These are phyloP conservation scores for Pleurotus giganteus DNA, from an alignment of 768 basidiomycete genomes.

Conservation along the genomic window DNA sequence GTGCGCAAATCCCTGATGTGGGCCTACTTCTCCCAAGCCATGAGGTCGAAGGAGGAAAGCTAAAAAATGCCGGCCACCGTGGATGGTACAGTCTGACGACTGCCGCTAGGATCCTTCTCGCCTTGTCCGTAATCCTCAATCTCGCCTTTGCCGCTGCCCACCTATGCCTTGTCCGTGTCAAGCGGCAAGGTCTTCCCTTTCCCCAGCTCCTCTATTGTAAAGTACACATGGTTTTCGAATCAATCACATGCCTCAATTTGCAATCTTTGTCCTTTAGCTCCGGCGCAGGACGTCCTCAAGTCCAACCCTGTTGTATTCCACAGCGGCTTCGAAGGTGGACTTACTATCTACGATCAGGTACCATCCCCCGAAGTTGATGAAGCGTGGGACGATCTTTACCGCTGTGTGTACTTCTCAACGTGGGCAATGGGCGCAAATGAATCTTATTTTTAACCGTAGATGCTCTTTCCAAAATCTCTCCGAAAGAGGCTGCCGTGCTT, in stretches of 20 bases:
- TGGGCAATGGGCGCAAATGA: neutral
- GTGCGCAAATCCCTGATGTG: too few relatives aligned
- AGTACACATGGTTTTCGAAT: too few relatives aligned
- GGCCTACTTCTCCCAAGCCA: too few relatives aligned
- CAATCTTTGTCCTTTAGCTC: constrained; percentile 10
- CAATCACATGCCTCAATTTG: too few relatives aligned
- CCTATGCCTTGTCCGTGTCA: neutral
- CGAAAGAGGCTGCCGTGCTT: constrained; percentile 17
- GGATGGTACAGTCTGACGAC: neutral
- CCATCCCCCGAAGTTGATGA: constrained; percentile 18
- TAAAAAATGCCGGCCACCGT: too few relatives aligned
- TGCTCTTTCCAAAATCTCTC: constrained; percentile 14
- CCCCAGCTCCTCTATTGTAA: neutral
- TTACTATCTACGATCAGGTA: constrained; percentile 13
- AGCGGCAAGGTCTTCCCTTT: neutral
- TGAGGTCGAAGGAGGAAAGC: too few relatives aligned
- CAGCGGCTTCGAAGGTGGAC: constrained; percentile 8
- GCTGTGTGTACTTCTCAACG: constrained; percentile 10
- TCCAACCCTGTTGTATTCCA: constrained; percentile 12
- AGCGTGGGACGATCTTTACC: constrained; percentile 17
- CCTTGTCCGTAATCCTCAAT: neutral
- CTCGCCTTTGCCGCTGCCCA: neutral
- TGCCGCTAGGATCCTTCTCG: neutral
- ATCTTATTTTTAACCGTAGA: neutral
- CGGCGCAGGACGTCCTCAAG: constrained; percentile 13